Evolutionary conservation across 352 stramenopile species (phyloP).

Genomic region (Phytophthora nicotianae): DNA sequence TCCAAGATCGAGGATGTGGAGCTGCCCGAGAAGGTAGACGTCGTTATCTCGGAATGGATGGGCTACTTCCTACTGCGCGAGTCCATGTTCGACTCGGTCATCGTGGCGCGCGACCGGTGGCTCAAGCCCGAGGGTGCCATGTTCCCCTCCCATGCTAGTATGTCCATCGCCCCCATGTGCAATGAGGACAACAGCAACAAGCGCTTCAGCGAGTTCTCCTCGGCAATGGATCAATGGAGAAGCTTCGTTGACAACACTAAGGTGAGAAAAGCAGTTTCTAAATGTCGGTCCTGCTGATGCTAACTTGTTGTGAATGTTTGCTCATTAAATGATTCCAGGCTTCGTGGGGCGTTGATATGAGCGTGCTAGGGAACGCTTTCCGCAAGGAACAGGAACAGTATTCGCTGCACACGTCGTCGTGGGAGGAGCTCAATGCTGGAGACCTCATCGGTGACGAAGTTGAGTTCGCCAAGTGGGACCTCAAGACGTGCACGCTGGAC

Average conservation of each 20-base stretch:
- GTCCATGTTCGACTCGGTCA: conserved; percentile 99
- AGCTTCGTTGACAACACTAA: conserved; percentile 92
- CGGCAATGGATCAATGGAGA: conserved; percentile 86
- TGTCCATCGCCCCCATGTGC: conserved; percentile 97
- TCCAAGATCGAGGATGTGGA: conserved; percentile 98
- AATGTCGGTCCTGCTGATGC: too few species aligned
- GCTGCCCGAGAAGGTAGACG: conserved; percentile 98
- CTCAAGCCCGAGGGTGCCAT: conserved; percentile 97
- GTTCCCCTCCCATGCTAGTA: conserved; percentile 98
- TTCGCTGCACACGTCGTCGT: conserved; percentile 86
- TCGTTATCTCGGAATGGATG: conserved; percentile 99
- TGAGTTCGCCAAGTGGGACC: conserved; percentile 81
- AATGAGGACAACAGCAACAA: conserved; percentile 93
- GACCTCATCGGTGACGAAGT: conserved; percentile 88
- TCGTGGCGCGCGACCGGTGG: conserved; percentile 96
- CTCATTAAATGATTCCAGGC: too few species aligned
- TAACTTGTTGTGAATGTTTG: too few species aligned
- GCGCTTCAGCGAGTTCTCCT: conserved; percentile 84
- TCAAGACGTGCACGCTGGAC: conserved; percentile 86
- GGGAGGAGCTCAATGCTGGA: conserved; percentile 71
- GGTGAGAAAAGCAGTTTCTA: too few species aligned
- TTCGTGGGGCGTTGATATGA: conserved; percentile 98
- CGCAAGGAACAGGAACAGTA: conserved; percentile 90
- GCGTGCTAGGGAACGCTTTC: conserved; percentile 86
- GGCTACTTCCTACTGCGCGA: conserved; percentile 99